Evolutionary conservation across 1,139 yeast species (phyloP).

Genomic region (Eremothecium gossypii): DNA sequence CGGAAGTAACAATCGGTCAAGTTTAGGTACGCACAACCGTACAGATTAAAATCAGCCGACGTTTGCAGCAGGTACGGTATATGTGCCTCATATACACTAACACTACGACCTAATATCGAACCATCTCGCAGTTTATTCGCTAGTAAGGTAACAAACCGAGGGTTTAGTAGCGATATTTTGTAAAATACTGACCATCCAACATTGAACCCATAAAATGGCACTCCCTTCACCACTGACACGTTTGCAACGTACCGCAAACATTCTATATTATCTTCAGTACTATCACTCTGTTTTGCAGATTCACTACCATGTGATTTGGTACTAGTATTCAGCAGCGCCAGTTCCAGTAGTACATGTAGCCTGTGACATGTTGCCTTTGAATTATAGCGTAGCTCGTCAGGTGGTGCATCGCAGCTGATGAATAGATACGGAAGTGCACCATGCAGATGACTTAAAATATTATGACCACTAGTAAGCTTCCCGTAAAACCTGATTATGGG

Average conservation of each 20-base stretch:
- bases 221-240: conserved; percentile 61
- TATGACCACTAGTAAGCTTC: conserved; percentile 44
- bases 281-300: too few species aligned
- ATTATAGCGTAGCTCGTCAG: conserved; percentile 7
- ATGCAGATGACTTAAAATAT: conserved; percentile 63
- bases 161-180: conserved; percentile 61
- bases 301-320: neutral
- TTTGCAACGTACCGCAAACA: conserved; percentile 48
- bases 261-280: conserved; percentile 1
- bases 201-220: conserved; percentile 78
- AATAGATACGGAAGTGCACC: conserved; percentile 77
- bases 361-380: conserved; percentile 17
- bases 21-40: conserved; percentile 73
- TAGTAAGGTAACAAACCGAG: conserved; percentile 49
- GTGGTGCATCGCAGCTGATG: conserved; percentile 43
- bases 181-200: conserved; percentile 54
- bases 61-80: conserved; percentile 72
- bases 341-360: conserved; percentile 26
- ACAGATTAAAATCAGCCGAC: conserved; percentile 70
- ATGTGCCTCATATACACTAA: conserved; percentile 67
- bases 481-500: conserved; percentile 80
- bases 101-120: conserved; percentile 25
- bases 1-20: conserved; percentile 30
- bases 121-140: conserved; percentile 52
- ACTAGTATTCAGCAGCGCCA: conserved; percentile 7